Evolutionary conservation across 2,329 filamentous ascomycete species (phyloP).

Genomic region (Pseudocercospora fuligena): DNA sequence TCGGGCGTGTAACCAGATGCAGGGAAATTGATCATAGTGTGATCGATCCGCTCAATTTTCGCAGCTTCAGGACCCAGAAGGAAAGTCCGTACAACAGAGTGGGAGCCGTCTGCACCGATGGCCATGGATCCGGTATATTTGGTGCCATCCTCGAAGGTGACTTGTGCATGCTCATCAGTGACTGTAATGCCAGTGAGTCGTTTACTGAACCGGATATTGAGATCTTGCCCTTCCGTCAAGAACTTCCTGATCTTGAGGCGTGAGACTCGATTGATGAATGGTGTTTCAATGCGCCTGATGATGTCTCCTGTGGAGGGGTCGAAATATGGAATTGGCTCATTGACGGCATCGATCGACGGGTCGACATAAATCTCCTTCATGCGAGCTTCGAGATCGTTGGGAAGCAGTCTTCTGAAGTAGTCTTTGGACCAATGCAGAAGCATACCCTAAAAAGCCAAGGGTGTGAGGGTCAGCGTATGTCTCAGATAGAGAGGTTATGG

Average conservation of each 20-base stretch:
- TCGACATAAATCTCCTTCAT: constrained; percentile 15
- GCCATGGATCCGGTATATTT: constrained; percentile 3
- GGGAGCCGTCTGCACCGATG: constrained; percentile 27
- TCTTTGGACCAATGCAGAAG: constrained; percentile 19
- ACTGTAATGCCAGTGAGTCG: constrained; percentile 15
- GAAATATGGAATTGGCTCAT: constrained; percentile 18
- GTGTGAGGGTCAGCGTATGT: too few species aligned
- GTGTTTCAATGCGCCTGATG: background rate
- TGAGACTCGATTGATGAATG: constrained; percentile 13
- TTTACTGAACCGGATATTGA: constrained; percentile 18
- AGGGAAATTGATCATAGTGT: constrained; percentile 19
- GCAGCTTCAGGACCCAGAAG: constrained; percentile 17
- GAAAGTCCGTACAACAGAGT: constrained; percentile 24
- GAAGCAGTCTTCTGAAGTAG: constrained; percentile 11
- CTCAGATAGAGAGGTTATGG: too few species aligned
- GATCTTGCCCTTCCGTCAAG: constrained; percentile 12
- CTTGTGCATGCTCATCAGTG: too few species aligned
- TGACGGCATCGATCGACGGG: constrained; percentile 3
- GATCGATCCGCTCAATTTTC: constrained; percentile 7
- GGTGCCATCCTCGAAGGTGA: too few species aligned
- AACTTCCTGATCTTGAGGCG: constrained; percentile 15
- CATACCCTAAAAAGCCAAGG: too few species aligned
- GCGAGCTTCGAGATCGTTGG: constrained; percentile 2
- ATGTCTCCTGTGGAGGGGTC: constrained; percentile 17
- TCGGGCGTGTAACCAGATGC: constrained; percentile 7